phyloP scores from a whole-genome alignment of 306 rosid genomes.

The Ziziphus jujuba region DNA sequence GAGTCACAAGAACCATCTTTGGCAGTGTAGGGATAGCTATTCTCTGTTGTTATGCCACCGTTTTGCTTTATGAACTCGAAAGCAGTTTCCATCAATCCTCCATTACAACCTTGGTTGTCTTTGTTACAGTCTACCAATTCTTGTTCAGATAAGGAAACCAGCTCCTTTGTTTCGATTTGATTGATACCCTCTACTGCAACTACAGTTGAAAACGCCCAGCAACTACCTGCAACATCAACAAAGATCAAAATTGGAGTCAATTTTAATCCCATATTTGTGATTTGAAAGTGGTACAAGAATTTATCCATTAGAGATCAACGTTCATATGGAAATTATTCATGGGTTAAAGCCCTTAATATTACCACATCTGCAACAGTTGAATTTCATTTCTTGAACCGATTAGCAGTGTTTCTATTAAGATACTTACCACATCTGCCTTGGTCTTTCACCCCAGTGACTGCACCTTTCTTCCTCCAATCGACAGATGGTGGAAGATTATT shows the following conservation, averaged over 20 bases:
- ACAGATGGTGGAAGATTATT: conserved; percentile 27
- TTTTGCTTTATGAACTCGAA: conserved; percentile 35
- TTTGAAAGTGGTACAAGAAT: too few relatives aligned
- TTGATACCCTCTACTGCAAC: conserved; percentile 51
- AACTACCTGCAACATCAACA: conserved; percentile 33
- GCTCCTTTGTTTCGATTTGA: conserved; percentile 33
- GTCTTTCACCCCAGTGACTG: conserved; percentile 39
- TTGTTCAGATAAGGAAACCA: conserved; percentile 48
- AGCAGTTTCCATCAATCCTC: conserved; percentile 46
- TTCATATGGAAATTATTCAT: too few relatives aligned
- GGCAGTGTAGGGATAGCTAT: conserved; percentile 42
- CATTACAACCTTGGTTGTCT: conserved; percentile 42
- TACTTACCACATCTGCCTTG: conserved; percentile 47
- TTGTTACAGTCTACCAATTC: conserved; percentile 45
- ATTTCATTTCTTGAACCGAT: too few relatives aligned
- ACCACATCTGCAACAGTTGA: too few relatives aligned
- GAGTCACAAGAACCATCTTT: conserved; percentile 32
- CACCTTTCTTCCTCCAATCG: conserved; percentile 57
- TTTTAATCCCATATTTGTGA: conserved; percentile 1
- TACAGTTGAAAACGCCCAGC: conserved; percentile 56
- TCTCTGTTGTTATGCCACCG: conserved; percentile 45
- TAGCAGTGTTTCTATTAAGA: not conserved
- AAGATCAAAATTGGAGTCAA: not conserved
- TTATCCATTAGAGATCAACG: too few relatives aligned
- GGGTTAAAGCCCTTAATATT: not conserved